Base-by-base conservation (phyloP, 1,284 basidiomycete species). In the Ustilago nuda region DNA sequence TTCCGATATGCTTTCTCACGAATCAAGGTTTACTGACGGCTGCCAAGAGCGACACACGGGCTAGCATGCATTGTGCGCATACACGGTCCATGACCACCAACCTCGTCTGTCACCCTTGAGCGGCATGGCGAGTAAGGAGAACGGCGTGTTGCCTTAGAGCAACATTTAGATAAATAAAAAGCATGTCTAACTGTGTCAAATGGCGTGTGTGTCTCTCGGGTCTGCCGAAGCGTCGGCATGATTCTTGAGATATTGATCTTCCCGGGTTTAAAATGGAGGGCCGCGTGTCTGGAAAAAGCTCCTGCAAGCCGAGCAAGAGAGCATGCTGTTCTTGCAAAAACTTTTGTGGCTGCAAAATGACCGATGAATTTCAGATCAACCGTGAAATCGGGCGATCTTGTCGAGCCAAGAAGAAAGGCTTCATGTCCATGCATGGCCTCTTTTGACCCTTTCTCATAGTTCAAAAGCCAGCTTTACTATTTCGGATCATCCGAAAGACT, bases 321-420 rank as follows among this genome's bases (percentile, higher is more conserved):
- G 41, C 59, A 61, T 58, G 46, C 56, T 23, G 56, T 50, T 50
- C 56, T 50, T 36, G 37, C 37, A 39, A 39, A 39, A 46, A 58
- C n/a, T 37, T 30, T 39, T 32, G 37, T 35, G 1, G 17, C 9
- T 23, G 46, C 3, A 19, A 36, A 62, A 56, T 54, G 17, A 37
- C 37, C 50, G 48, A 32, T 50, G n/a, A 23, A 41, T 12, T 17
- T 19, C 48, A 30, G 27, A 32, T 32, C 48, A 32, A 50, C 30
- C 2, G 13, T n/a, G 8, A 3, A 17, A 45, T 45, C 41, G 41
- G 41, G 7, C 48, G 48, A 50, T 50, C 5, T 30, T 30, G 27
- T 8, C n/a, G 48, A 50, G 48, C 30, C 27, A 15, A 30, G 48
- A 50, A 50, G 48, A 50, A 50, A 27, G 6, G 27, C 4, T 50